Percentiles rank a stretch among this genome's conserved stretches.
Conservation (phyloP, 306 rosid genomes). For the Prunus dulcis region DNA sequence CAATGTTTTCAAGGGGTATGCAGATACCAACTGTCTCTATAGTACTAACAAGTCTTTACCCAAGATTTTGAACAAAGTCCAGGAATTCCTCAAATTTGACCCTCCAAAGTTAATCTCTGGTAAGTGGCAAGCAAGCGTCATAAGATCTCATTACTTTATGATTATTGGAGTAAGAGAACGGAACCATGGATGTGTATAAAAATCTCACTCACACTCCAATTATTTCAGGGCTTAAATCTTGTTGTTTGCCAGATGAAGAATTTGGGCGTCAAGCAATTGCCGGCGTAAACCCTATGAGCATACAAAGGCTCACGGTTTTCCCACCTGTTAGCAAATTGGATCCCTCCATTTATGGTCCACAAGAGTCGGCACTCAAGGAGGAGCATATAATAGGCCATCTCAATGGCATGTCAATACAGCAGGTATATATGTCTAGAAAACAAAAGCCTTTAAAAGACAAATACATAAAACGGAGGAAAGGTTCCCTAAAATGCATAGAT, state of each 20-base stretch:
- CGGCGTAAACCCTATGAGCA: constrained; percentile 39
- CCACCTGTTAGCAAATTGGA: constrained; percentile 54
- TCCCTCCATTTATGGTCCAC: constrained; percentile 41
- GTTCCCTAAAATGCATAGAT: not conserved
- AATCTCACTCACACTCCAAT: not conserved
- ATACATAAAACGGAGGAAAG: not conserved
- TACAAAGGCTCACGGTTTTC: constrained; percentile 43
- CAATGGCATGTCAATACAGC: constrained; percentile 41
- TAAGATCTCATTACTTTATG: no score
- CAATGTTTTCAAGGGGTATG: not conserved
- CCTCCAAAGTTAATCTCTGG: constrained; percentile 36
- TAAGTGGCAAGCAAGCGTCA: not conserved
- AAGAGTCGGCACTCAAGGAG: constrained; percentile 43
- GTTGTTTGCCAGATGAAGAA: constrained; percentile 35
- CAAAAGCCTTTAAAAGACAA: not conserved
- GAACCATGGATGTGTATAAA: not conserved
- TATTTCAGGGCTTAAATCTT: constrained; percentile 30
- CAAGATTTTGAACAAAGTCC: constrained; percentile 14
- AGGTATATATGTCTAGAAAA: constrained; percentile 25
- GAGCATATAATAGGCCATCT: constrained; percentile 41
- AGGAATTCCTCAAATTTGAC: constrained; percentile 33
- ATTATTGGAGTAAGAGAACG: no score
- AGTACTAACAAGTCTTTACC: constrained; percentile 4
- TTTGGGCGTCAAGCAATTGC: constrained; percentile 47
- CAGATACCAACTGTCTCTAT: constrained; percentile 22